Conservation (phyloP, 345 rosid species). For the Sonneratia caseolaris region DNA sequence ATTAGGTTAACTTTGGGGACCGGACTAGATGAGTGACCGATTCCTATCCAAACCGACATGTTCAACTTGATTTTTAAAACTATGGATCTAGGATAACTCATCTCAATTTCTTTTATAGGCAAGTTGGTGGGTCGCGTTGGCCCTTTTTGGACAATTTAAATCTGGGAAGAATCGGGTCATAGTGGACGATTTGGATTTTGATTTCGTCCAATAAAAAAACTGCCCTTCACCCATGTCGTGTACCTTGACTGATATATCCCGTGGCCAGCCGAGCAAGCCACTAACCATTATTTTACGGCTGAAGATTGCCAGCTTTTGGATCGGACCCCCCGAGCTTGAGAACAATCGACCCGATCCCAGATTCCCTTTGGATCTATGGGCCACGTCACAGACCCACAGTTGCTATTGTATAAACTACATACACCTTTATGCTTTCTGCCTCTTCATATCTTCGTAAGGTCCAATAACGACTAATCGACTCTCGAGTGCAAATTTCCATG, state of each 20-base stretch:
- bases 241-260: neutral
- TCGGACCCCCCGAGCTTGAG: neutral
- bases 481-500: neutral
- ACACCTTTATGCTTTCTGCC: neutral
- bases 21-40: no score
- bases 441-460: neutral
- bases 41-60: no score
- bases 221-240: neutral
- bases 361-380: neutral
- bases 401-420: neutral
- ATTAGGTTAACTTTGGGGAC: no score
- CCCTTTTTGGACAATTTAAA: no score
- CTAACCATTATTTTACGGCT: neutral
- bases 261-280: slow-evolving; percentile 1
- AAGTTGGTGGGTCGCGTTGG: no score
- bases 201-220: neutral
- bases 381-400: neutral
- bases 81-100: no score
- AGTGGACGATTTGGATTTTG: neutral
- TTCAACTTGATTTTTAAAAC: no score
- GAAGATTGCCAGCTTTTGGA: neutral
- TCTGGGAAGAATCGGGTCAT: no score
- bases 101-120: no score
- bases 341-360: neutral
- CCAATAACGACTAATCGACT: neutral